Base-by-base conservation (phyloP, 176 grass and related monocot species). In the Puya raimondii region DNA sequence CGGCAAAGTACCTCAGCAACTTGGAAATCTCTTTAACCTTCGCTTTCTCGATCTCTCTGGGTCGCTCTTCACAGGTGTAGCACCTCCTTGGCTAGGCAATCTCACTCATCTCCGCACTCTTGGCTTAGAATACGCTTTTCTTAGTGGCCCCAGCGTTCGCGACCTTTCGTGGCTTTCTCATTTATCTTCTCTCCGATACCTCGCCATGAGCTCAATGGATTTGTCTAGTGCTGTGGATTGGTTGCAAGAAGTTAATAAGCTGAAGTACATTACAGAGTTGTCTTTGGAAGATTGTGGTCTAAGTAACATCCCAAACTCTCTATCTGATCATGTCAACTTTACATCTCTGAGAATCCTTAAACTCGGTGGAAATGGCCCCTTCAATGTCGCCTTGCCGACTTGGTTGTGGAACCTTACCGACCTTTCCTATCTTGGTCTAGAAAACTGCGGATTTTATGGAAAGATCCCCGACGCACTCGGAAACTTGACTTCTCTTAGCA, bases 1-100 rank as follows among this genome's bases (percentile, higher is more conserved):
- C 4, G 73, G 80, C 1, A 17, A 0, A 12, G 65, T 82, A 7
- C 80, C 80, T 12, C 26, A 70, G 26, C 50, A 63, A 18, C 23
- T 72, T 11, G 53, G 50, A 11, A 76, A 64, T 15, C 42, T 64
- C 3, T 54, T 27, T 13, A 72, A 64, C 13, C 22, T 80, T 6
- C 10, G 13, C 22, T 10, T 1, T 21, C 23, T 80, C 4, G 6
- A 25, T 25, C 23, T 79, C 1, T 23, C 17, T 0, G 2, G 3
- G 1, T 50, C 17, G 13, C 23, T 52, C 1, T 10, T 72, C 23
- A 25, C 25, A 4, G 15, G 49, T 21, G 6, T 4, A 4, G 3
- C 29, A 33, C 29, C 29, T 33, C 3, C 29, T 5, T 29, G 27
- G 27, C 27, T 23, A 23, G 23, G 23, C 23, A 23, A 23, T 23